phyloP scores from a whole-genome alignment of 805 yeast species.

The Barnettozyma wickerhamii region DNA sequence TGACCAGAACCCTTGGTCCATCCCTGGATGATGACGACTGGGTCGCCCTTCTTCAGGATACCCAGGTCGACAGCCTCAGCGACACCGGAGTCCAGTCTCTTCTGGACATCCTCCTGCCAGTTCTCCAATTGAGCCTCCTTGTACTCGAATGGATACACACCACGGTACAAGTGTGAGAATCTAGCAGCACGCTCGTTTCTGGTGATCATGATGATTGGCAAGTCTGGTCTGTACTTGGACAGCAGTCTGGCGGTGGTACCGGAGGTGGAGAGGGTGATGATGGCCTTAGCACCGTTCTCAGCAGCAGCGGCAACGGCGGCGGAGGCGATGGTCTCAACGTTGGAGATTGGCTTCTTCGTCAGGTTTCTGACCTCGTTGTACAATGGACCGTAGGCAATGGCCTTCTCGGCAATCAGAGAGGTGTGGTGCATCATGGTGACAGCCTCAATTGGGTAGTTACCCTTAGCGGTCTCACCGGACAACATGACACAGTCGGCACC shows the following conservation, averaged over 20 bases:
- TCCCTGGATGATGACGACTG: slow-evolving; percentile 94
- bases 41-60: slow-evolving; percentile 81
- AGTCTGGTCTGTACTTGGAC: slow-evolving; percentile 96
- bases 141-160: slow-evolving; percentile 96
- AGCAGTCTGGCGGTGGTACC: slow-evolving; percentile 95
- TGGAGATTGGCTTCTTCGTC: slow-evolving; percentile 83
- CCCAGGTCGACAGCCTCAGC: slow-evolving; percentile 84
- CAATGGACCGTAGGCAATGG: slow-evolving; percentile 79
- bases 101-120: slow-evolving; percentile 97
- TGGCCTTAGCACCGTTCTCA: slow-evolving; percentile 96
- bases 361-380: slow-evolving; percentile 86
- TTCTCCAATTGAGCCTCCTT: slow-evolving; percentile 51
- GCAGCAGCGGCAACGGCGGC: slow-evolving; percentile 95
- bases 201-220: slow-evolving; percentile 97
- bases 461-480: slow-evolving; percentile 99
- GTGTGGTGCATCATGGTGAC: slow-evolving; percentile 99
- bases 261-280: slow-evolving; percentile 90
- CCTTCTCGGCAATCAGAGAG: slow-evolving; percentile 92
- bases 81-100: slow-evolving; percentile 90
- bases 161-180: slow-evolving; percentile 94
- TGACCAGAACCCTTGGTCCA: slow-evolving; percentile 99
- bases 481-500: slow-evolving; percentile 99
- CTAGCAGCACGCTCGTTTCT: slow-evolving; percentile 93
- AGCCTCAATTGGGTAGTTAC: slow-evolving; percentile 96
- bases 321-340: slow-evolving; percentile 95